Evolutionary conservation across 1,284 basidiomycete species (phyloP), one percentile per base, ranked within the genome.

Genomic region (Exobasidium cylindrosporum): DNA sequence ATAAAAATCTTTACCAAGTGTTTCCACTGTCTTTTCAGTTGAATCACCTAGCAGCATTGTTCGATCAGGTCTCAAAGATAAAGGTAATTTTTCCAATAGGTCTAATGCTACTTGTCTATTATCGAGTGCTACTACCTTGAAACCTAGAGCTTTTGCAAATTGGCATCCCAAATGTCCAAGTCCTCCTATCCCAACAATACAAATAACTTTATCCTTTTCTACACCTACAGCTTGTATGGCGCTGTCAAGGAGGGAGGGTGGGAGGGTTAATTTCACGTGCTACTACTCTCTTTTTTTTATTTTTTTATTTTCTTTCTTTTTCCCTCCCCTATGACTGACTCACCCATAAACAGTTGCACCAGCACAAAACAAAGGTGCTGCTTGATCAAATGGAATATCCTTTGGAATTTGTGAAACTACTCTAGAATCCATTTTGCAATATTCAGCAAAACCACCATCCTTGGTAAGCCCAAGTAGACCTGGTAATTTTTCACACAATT

Each of bases 41-140:
- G 64, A 44, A 7, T 68, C 67, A 53, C 68, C 63, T 43, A 74
- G 64, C 13, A 74, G 49, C 47, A 59, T 64, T 0, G 62, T 66
- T 63, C 69, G 65, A 64, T 74, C 72, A n/a, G 72, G 71, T 47
- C 61, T 62, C 47, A 74, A 70, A 50, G 73, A 61, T 7, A 64
- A 57, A 17, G 70, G 61, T 1, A 54, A 61, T 45, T 69, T 62
- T 32, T 74, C 64, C 10, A 57, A 23, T n/a, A 64, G 11, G 4
- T 64, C 61, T 17, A 64, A 29, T 21, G 23, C 62, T 32, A 61
- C 62, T 53, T 64, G 50, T 30, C 72, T 64, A 60, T 74, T 74
- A 64, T 74, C 72, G 61, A 74, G 66, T 47, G 70, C 66, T 60
- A 67, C 60, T 31, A 64, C 62, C 29, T 64, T 64, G 60, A 31